phyloP scores from a whole-genome alignment of 2,329 filamentous ascomycete genomes.

The Zasmidium cellare region DNA sequence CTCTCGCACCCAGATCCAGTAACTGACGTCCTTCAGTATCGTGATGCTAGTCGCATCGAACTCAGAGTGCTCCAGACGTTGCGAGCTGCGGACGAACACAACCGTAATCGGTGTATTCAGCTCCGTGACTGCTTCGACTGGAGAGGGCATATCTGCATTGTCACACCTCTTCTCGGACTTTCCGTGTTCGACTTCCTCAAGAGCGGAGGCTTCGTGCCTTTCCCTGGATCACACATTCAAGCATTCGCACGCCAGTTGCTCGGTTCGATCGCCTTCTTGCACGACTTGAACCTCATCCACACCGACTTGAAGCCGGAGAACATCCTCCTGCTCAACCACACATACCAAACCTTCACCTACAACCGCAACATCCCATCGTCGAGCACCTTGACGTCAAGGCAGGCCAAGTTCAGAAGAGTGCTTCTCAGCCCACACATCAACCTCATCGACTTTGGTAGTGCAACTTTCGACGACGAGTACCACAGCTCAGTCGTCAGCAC shows the following conservation, averaged over 20 bases:
- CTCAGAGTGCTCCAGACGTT: conserved; percentile 88
- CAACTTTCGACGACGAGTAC: conserved; percentile 68
- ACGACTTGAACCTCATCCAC: conserved; percentile 96
- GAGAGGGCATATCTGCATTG: conserved; percentile 90
- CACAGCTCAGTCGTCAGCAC: conserved; percentile 68
- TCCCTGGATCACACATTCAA: conserved; percentile 97
- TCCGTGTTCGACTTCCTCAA: conserved; percentile 99
- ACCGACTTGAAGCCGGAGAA: conserved; percentile 74
- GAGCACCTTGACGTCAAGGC: conserved; percentile 57
- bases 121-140: conserved; percentile 96
- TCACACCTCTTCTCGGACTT: conserved; percentile 77
- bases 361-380: conserved; percentile 67
- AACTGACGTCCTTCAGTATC: conserved; percentile 55
- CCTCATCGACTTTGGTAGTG: conserved; percentile 67
- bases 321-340: conserved; percentile 64
- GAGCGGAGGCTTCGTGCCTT: conserved; percentile 90
- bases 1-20: neutral
- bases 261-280: conserved; percentile 96
- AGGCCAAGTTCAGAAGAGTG: conserved; percentile 62
- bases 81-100: conserved; percentile 84
- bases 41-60: conserved; percentile 93
- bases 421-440: conserved; percentile 66
- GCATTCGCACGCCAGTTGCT: conserved; percentile 93
- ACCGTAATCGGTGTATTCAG: conserved; percentile 96
- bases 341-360: conserved; percentile 69